phyloP scores from a whole-genome alignment of 768 basidiomycete genomes.

The Dioszegia hungarica region DNA sequence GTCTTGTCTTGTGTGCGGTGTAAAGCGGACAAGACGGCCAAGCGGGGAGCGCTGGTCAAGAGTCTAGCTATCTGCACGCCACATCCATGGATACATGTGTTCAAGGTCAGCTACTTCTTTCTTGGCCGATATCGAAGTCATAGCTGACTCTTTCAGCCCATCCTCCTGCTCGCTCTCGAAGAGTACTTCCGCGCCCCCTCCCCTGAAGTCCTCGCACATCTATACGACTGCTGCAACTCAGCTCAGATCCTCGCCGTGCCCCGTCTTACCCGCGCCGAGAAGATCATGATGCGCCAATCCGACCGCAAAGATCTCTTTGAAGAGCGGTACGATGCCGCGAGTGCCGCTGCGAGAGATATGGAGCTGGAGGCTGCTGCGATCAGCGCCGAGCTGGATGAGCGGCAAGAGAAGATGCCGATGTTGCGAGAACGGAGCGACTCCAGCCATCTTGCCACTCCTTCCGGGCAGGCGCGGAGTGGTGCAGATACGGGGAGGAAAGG shows the following conservation, averaged over 20 bases:
- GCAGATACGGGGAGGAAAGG: slow-evolving; percentile 37
- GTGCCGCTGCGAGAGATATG: slow-evolving; percentile 3
- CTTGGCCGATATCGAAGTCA: too few species aligned
- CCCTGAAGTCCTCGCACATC: slow-evolving; percentile 77
- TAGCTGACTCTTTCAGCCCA: slow-evolving; percentile 75
- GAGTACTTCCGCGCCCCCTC: slow-evolving; percentile 89
- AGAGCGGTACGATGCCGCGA: slow-evolving; percentile 61
- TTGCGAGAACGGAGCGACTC: not conserved
- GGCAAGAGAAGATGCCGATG: not conserved
- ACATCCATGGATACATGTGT: slow-evolving; percentile 91
- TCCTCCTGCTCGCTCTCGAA: slow-evolving; percentile 87
- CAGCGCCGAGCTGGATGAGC: not conserved
- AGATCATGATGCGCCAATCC: slow-evolving; percentile 78
- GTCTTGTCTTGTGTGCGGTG: slow-evolving; percentile 87
- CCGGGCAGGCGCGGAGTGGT: not conserved
- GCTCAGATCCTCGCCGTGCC: slow-evolving; percentile 82
- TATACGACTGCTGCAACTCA: slow-evolving; percentile 89
- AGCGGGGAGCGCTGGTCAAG: slow-evolving; percentile 90
- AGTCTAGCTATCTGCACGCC: slow-evolving; percentile 90
- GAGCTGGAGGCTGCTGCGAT: not conserved
- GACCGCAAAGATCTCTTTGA: slow-evolving; percentile 88
- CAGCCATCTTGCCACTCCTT: slow-evolving; percentile 2
- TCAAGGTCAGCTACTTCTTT: slow-evolving; percentile 60
- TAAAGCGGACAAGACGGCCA: slow-evolving; percentile 76
- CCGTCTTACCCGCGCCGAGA: slow-evolving; percentile 70